These are phyloP conservation scores for Bretziella fagacearum DNA, from an alignment of 2,329 filamentous ascomycete genomes.

Conservation along the genomic window DNA sequence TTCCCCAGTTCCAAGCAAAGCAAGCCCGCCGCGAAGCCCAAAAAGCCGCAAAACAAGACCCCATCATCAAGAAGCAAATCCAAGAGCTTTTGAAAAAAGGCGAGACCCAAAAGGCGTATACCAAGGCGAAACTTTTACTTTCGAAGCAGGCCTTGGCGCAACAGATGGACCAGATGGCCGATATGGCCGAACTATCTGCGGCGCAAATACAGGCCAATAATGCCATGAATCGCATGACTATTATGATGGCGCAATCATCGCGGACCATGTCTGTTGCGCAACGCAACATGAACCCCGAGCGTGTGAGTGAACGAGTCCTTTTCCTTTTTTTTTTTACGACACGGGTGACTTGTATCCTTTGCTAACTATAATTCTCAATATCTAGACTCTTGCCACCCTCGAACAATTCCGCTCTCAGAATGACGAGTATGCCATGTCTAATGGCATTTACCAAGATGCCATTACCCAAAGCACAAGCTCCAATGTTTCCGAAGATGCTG, in stretches of 20 bases:
- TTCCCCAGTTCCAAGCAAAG: constrained; percentile 40
- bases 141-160: constrained; percentile 44
- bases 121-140: constrained; percentile 45
- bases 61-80: constrained; percentile 44
- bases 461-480: constrained; percentile 60
- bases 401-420: constrained; percentile 46
- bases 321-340: not conserved
- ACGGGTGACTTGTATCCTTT: too few relatives aligned
- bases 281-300: constrained; percentile 41
- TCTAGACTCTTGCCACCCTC: constrained; percentile 38
- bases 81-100: constrained; percentile 45
- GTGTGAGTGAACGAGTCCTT: constrained; percentile 21
- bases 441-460: constrained; percentile 70
- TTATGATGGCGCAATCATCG: constrained; percentile 45
- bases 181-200: constrained; percentile 44
- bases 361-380: not conserved
- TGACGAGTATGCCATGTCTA: constrained; percentile 47
- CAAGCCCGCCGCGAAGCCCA: constrained; percentile 43
- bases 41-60: constrained; percentile 44
- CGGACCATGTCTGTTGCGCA: constrained; percentile 41
- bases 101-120: constrained; percentile 45
- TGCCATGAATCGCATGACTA: constrained; percentile 47
- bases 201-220: constrained; percentile 49
- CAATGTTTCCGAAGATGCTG: constrained; percentile 63
- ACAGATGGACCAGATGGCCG: constrained; percentile 48